A percentile compares a stretch with the other conserved stretches of the same genome.
Conservation (phyloP, 1,139 yeast species). For the Nadsonia commutata region DNA sequence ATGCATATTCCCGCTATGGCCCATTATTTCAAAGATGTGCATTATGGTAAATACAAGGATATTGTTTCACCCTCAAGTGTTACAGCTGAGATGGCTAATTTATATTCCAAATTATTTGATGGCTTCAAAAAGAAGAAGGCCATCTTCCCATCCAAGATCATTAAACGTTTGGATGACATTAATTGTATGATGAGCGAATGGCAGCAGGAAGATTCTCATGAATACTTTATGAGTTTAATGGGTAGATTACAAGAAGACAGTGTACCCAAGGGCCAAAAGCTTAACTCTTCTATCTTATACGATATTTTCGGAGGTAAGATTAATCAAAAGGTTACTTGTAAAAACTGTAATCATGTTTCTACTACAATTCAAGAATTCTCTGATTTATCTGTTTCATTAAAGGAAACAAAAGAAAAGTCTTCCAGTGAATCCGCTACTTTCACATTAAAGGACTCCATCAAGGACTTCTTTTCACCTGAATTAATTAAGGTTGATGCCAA, state of each 20-base stretch:
- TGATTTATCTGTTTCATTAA: conserved; percentile 53
- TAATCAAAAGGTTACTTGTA: conserved; percentile 73
- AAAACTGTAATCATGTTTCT: conserved; percentile 65
- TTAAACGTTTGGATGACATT: conserved; percentile 62
- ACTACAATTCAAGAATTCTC: conserved; percentile 87
- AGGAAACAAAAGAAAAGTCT: conserved; percentile 32
- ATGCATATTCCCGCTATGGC: conserved; percentile 84
- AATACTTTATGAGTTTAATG: conserved; percentile 82
- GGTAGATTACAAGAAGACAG: conserved; percentile 83
- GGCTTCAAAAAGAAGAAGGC: conserved; percentile 17
- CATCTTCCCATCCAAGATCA: conserved; percentile 53
- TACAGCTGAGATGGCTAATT: conserved; percentile 56
- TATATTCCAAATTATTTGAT: conserved; percentile 53
- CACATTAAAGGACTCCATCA: conserved; percentile 58
- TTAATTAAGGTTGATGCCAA: conserved; percentile 45
- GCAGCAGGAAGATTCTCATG: conserved; percentile 98
- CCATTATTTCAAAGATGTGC: conserved; percentile 60
- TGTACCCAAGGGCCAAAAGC: conserved; percentile 73
- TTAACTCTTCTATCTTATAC: conserved; percentile 69
- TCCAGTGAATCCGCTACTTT: conserved; percentile 24
- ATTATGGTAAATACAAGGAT: conserved; percentile 24
- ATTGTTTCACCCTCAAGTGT: conserved; percentile 45
- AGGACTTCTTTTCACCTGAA: conserved; percentile 73
- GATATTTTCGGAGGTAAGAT: conserved; percentile 89
- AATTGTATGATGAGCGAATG: conserved; percentile 94